Evolutionary conservation across 2,329 filamentous ascomycete species (phyloP).

Genomic region (Elsinoe ampelina): DNA sequence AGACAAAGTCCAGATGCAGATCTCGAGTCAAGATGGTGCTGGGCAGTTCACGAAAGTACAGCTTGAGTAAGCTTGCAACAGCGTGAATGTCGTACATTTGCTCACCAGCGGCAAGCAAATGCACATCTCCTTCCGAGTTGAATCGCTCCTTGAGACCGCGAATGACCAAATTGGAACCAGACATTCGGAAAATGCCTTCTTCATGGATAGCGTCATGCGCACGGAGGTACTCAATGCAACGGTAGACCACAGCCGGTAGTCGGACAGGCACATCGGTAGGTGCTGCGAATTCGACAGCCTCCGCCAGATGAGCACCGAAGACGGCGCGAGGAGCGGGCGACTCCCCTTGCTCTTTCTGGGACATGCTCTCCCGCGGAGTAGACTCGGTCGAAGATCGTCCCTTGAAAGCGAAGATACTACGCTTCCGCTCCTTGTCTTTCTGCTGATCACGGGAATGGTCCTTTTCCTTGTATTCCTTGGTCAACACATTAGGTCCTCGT

Average conservation of each 20-base stretch:
- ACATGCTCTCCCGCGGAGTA: conserved; percentile 23
- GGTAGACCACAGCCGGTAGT: conserved; percentile 85
- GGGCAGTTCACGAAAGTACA: conserved; percentile 86
- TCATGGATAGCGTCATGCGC: conserved; percentile 71
- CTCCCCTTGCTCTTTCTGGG: not conserved
- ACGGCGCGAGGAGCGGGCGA: conserved; percentile 47
- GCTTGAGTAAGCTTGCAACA: conserved; percentile 84
- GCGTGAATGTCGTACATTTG: conserved; percentile 94
- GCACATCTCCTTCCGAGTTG: conserved; percentile 84
- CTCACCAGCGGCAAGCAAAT: conserved; percentile 60
- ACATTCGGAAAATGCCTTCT: conserved; percentile 93
- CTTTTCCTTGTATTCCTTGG: conserved; percentile 1
- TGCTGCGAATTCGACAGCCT: conserved; percentile 74
- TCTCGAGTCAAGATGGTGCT: conserved; percentile 86
- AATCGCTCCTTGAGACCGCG: conserved; percentile 86
- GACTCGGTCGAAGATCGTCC: conserved; percentile 61
- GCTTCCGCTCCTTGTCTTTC: conserved; percentile 69
- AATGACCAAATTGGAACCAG: conserved; percentile 92
- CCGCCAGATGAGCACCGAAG: conserved; percentile 76
- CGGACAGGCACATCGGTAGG: conserved; percentile 64
- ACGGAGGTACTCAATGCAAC: conserved; percentile 87
- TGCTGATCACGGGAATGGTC: not conserved
- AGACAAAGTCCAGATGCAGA: conserved; percentile 78
- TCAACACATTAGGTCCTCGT: conserved; percentile 19
- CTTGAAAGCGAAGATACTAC: conserved; percentile 55